Conservation (phyloP, 2,329 filamentous ascomycete genomes). For the Metarhizium rileyi region DNA sequence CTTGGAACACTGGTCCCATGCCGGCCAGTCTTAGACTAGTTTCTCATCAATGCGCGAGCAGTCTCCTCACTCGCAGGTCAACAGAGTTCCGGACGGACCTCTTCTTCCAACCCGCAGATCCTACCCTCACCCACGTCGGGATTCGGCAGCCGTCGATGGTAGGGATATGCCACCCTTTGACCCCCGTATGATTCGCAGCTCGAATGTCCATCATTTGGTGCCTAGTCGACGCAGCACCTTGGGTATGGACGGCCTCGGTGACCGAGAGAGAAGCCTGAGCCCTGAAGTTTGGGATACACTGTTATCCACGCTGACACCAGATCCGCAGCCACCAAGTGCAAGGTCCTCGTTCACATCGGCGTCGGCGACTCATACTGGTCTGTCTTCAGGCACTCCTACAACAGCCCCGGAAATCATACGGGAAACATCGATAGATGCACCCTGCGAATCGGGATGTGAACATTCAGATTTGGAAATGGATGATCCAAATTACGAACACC, state of each 20-base stretch:
- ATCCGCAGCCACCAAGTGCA: slow-evolving; percentile 68
- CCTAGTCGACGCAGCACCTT: slow-evolving; percentile 4
- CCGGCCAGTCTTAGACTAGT: not conserved
- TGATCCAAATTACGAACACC: slow-evolving; percentile 34
- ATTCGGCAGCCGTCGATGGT: not conserved
- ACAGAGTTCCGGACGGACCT: not conserved
- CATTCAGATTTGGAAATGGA: slow-evolving; percentile 48
- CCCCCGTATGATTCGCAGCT: not conserved
- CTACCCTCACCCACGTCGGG: not conserved
- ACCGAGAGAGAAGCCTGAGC: slow-evolving; percentile 75
- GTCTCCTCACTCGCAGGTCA: not conserved
- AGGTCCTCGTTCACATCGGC: slow-evolving; percentile 74
- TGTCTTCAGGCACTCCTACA: slow-evolving; percentile 33
- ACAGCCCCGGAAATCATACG: slow-evolving; percentile 25
- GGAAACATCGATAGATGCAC: slow-evolving; percentile 26
- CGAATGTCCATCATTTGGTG: slow-evolving; percentile 2
- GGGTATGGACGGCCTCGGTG: slow-evolving; percentile 63
- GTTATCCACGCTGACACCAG: slow-evolving; percentile 68
- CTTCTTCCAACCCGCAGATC: not conserved
- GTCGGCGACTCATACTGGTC: slow-evolving; percentile 29
- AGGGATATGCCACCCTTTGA: not conserved
- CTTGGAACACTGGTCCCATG: not conserved
- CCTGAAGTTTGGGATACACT: slow-evolving; percentile 75
- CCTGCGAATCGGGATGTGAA: slow-evolving; percentile 44
- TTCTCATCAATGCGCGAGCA: not conserved